These are phyloP conservation scores for Kwoniella bestiolae DNA, from an alignment of 768 basidiomycete species.

Conservation along the genomic window DNA sequence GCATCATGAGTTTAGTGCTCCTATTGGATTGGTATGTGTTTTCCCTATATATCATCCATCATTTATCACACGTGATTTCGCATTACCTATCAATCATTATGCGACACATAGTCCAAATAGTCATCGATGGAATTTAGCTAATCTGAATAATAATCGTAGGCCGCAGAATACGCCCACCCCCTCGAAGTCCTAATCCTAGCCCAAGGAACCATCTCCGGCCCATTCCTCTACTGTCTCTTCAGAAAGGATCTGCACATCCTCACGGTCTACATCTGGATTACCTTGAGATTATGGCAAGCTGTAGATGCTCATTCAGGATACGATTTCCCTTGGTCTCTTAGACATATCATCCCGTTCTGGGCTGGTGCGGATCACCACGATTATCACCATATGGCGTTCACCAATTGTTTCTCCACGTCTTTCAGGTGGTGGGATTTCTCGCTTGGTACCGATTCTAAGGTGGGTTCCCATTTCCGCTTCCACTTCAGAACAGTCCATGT, in stretches of 20 bases:
- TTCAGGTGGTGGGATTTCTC: constrained; percentile 88
- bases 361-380: constrained; percentile 91
- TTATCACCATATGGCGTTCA: constrained; percentile 97
- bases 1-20: constrained; percentile 96
- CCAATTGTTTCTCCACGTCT: constrained; percentile 81
- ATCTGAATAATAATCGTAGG: constrained; percentile 49
- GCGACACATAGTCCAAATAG: no score
- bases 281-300: constrained; percentile 91
- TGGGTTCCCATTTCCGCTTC: no score
- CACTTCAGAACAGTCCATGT: no score
- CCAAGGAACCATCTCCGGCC: constrained; percentile 84
- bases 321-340: constrained; percentile 97
- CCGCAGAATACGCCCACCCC: constrained; percentile 95
- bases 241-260: constrained; percentile 79
- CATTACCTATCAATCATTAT: no score
- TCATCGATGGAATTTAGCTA: background rate
- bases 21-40: constrained; percentile 77
- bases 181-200: constrained; percentile 94
- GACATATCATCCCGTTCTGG: constrained; percentile 93
- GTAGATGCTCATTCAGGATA: constrained; percentile 97
- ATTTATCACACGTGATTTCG: no score
- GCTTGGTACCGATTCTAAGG: constrained; percentile 84
- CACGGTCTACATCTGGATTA: constrained; percentile 93
- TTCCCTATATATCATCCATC: background rate
- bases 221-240: constrained; percentile 81